These are phyloP conservation scores for Geotrichum candidum DNA, from an alignment of 1,139 yeast genomes.

Conservation along the genomic window DNA sequence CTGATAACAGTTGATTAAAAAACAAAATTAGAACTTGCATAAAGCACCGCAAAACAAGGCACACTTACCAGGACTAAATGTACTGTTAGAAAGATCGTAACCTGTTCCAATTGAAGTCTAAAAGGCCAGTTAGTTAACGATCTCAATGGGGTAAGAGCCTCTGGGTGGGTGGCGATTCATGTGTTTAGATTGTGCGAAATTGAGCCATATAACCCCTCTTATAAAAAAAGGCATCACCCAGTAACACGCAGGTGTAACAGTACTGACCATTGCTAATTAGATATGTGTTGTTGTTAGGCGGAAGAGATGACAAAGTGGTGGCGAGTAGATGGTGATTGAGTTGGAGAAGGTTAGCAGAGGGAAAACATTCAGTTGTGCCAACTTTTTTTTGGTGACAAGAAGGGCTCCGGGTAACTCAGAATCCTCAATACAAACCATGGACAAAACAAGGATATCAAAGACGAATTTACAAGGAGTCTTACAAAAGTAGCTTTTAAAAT, in stretches of 20 bases:
- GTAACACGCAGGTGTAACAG: not conserved
- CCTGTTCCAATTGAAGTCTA: slow-evolving; percentile 95
- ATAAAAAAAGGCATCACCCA: not conserved
- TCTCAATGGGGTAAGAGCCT: not conserved
- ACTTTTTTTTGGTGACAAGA: not conserved
- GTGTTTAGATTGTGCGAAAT: not conserved
- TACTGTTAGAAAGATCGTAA: slow-evolving; percentile 91
- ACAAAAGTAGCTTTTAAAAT: not conserved
- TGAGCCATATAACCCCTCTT: not conserved
- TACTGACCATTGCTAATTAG: not conserved
- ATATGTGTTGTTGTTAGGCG: not conserved
- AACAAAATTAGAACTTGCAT: not conserved
- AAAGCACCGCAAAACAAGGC: not conserved
- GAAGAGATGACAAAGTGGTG: not conserved
- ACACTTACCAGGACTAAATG: slow-evolving; percentile 45
- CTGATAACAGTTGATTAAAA: slow-evolving; percentile 64
- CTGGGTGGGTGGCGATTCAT: not conserved
- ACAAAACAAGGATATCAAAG: not conserved
- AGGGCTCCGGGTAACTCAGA: not conserved
- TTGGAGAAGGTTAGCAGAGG: not conserved
- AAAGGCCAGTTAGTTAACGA: not conserved
- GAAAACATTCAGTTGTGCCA: not conserved
- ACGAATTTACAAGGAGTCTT: not conserved
- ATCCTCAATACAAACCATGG: not conserved
- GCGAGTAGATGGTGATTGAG: not conserved